phyloP scores from a whole-genome alignment of 352 stramenopile species.

The Phytopythium chamaehyphon region DNA sequence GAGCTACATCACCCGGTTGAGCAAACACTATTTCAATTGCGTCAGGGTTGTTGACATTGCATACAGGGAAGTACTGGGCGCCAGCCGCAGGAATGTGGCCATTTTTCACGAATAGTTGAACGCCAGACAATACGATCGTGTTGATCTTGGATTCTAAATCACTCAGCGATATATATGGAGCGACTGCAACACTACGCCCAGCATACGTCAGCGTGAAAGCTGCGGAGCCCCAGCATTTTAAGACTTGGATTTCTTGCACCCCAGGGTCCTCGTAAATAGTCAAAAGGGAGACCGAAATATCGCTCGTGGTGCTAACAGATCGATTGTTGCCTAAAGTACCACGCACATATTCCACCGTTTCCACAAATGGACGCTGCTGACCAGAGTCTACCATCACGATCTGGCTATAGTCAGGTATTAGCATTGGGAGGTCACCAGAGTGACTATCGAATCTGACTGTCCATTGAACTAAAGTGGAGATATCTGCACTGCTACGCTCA shows the following conservation, averaged over 20 bases:
- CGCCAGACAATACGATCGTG: conserved; percentile 33
- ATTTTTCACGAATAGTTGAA: conserved; percentile 37
- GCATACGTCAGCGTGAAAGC: conserved; percentile 47
- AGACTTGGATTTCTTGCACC: conserved; percentile 63
- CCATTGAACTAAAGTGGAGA: conserved; percentile 62
- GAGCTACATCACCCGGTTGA: conserved; percentile 31
- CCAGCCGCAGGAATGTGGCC: conserved; percentile 16
- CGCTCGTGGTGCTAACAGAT: conserved; percentile 41
- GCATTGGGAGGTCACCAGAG: conserved; percentile 39
- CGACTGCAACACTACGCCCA: conserved; percentile 15
- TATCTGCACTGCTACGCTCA: conserved; percentile 22
- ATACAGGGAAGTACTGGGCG: conserved; percentile 47
- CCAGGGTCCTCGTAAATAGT: conserved; percentile 56
- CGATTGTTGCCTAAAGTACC: conserved; percentile 72
- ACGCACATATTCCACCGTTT: conserved; percentile 40
- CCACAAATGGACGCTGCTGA: conserved; percentile 50
- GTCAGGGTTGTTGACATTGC: conserved; percentile 35
- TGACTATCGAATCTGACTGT: conserved; percentile 60
- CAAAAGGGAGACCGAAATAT: conserved; percentile 44
- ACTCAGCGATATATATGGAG: conserved; percentile 34
- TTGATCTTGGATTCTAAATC: conserved; percentile 57
- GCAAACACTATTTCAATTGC: conserved; percentile 66
- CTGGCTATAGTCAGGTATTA: conserved; percentile 37
- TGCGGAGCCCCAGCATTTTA: conserved; percentile 43
- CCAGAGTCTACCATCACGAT: conserved; percentile 40